A percentile compares a stretch with the other conserved stretches of the same genome.
Conservation (phyloP, 768 basidiomycete genomes). For the Leccinum sublutescens region DNA sequence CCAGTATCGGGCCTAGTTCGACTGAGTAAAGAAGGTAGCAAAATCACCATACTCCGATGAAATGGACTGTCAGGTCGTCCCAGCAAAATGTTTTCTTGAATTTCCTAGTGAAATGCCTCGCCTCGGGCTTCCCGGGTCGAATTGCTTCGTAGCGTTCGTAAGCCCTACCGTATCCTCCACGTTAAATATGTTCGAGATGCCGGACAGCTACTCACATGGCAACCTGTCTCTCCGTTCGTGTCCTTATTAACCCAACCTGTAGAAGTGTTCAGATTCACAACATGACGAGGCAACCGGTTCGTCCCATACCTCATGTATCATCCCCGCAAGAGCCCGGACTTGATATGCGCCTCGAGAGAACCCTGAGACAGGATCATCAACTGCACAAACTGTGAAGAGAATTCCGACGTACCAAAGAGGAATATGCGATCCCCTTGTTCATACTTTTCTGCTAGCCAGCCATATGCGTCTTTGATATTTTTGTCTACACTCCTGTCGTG, state of each 20-base stretch:
- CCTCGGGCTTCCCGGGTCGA: not conserved
- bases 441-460: not conserved
- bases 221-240: not conserved
- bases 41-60: slow-evolving; percentile 45
- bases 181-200: not conserved
- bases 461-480: not conserved
- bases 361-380: not conserved
- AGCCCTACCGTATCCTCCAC: not conserved
- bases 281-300: not conserved
- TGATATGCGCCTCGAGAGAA: slow-evolving; percentile 1
- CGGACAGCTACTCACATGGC: not conserved
- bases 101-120: not conserved
- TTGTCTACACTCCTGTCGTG: not conserved
- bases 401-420: not conserved
- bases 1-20: not conserved
- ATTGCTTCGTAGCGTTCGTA: not conserved
- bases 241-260: not conserved
- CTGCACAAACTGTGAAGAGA: not conserved
- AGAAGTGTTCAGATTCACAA: not conserved
- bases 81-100: not conserved
- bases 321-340: not conserved
- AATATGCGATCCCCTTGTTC: not conserved
- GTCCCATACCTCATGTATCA: not conserved
- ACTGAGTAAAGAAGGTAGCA: not conserved
- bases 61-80: slow-evolving; percentile 12